phyloP scores from a whole-genome alignment of 2,329 filamentous ascomycete genomes.

The Didymella arachidicola region DNA sequence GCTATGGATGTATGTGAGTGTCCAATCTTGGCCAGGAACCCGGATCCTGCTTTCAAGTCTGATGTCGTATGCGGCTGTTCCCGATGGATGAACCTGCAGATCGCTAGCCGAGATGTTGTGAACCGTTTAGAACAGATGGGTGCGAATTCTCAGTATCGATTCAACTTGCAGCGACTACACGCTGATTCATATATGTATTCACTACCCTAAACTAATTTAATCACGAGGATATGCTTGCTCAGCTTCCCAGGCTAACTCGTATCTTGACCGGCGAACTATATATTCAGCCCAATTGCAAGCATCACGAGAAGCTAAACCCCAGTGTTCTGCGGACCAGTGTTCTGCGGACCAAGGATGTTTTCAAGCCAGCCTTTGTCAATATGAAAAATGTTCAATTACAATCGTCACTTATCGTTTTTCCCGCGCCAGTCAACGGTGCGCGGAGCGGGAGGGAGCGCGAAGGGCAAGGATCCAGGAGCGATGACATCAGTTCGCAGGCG shows the following conservation, averaged over 20 bases:
- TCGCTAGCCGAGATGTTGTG: conserved; percentile 6
- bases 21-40: conserved; percentile 11
- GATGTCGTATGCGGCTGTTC: conserved; percentile 23
- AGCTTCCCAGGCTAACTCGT: conserved; percentile 18
- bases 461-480: conserved; percentile 2
- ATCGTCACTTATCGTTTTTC: neutral
- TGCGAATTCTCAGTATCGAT: neutral
- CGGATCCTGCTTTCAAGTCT: conserved; percentile 16
- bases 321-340: neutral
- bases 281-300: conserved; percentile 5
- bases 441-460: conserved; percentile 2
- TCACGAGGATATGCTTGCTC: conserved; percentile 17
- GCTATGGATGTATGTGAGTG: conserved; percentile 4
- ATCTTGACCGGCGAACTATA: conserved; percentile 10
- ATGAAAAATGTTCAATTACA: neutral
- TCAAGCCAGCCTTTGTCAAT: neutral
- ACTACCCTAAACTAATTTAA: neutral
- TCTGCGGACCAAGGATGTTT: neutral
- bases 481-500: conserved; percentile 15
- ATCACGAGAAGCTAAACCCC: neutral
- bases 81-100: conserved; percentile 13
- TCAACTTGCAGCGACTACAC: neutral
- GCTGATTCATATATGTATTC: conserved; percentile 2
- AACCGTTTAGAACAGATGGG: neutral
- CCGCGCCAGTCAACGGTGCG: conserved; percentile 9